Evolutionary conservation across 768 basidiomycete genomes (phyloP), one percentile per base, ranked within the genome.

Genomic region (Rubroboletus satanas): DNA sequence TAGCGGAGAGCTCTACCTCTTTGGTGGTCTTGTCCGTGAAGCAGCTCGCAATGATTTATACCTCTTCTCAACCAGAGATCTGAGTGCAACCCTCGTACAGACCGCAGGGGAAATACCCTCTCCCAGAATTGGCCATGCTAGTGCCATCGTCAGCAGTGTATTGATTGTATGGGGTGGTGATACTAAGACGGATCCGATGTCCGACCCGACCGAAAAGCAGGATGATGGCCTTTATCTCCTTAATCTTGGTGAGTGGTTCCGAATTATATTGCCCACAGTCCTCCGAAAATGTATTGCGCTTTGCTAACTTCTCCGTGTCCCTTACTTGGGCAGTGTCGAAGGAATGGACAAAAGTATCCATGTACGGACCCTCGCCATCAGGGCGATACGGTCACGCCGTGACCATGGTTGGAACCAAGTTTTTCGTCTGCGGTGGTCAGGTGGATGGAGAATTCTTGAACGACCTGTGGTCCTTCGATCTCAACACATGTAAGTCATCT

Each of bases 91-190:
- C 11, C 79, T 93, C 11, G 75, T 98, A 32, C 90, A 94, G 68
- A 97, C 95, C 0, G 82, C 79, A 12, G 97, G 97, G 5, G 92
- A 95, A 63, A 75, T 90, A 7, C 97, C 97, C 1, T 83, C 84
- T 15, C 85, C 93, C 0, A 78, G 97, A 59, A 95, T 98, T n/a
- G 96, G 97, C 0, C 97, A 99, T 74, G 93, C 94, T 3, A 88
- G 90, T 70, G 96, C 96, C 7, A 83, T 98, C 47, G 93, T 98
- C 54, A 93, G 93, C 70, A 93, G 89, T 66, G 96, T 98, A 47
- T 77, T 99, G 56, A 90, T 98, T 56, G 88, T 98, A 4, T 99
- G 97, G 97, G 97, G 97, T 32, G 97, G 96, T 26, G 97, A 99
- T 68, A 98, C 95, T 4, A 95, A 93, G 73, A 83, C 85, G 14